These are phyloP conservation scores for Candida mesenterica DNA, from an alignment of 1,139 yeast genomes.

Conservation along the genomic window DNA sequence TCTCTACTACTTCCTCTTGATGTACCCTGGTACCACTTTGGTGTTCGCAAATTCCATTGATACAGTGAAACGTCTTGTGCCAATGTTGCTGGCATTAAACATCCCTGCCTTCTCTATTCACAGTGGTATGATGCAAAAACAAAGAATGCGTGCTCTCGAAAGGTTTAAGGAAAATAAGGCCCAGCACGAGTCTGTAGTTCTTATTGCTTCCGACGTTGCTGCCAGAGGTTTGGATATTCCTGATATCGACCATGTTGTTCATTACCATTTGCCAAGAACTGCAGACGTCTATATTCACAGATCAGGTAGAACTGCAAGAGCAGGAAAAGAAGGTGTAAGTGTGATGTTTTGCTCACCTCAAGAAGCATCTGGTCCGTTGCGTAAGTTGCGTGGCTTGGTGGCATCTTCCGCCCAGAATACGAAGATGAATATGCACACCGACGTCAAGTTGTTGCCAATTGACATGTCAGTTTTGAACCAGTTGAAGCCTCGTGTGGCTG, in stretches of 20 bases:
- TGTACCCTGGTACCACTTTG: constrained; percentile 87
- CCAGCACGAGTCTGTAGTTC: constrained; percentile 64
- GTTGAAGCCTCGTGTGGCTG: constrained; percentile 61
- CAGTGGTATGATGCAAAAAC: constrained; percentile 94
- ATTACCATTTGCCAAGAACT: constrained; percentile 90
- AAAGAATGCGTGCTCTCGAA: constrained; percentile 82
- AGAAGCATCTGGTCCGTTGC: constrained; percentile 85
- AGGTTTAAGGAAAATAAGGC: constrained; percentile 57
- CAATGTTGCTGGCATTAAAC: constrained; percentile 66
- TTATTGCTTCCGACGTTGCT: constrained; percentile 96
- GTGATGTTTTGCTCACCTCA: constrained; percentile 91
- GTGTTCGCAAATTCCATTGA: constrained; percentile 95
- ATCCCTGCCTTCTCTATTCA: constrained; percentile 81
- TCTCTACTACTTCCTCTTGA: constrained; percentile 78
- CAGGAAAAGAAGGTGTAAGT: constrained; percentile 90
- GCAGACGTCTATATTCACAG: constrained; percentile 95
- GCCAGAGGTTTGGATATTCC: constrained; percentile 98
- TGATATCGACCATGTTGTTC: constrained; percentile 88
- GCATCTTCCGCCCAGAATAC: constrained; percentile 33
- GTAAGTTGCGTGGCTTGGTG: constrained; percentile 66
- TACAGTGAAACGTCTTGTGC: constrained; percentile 82
- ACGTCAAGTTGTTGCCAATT: constrained; percentile 71
- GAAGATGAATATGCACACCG: constrained; percentile 42
- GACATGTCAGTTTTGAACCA: constrained; percentile 73
- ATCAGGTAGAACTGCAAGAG: constrained; percentile 98